Evolutionary conservation across 768 basidiomycete species (phyloP), one percentile per base, ranked within the genome.

Genomic region (Suillus subalutaceus): DNA sequence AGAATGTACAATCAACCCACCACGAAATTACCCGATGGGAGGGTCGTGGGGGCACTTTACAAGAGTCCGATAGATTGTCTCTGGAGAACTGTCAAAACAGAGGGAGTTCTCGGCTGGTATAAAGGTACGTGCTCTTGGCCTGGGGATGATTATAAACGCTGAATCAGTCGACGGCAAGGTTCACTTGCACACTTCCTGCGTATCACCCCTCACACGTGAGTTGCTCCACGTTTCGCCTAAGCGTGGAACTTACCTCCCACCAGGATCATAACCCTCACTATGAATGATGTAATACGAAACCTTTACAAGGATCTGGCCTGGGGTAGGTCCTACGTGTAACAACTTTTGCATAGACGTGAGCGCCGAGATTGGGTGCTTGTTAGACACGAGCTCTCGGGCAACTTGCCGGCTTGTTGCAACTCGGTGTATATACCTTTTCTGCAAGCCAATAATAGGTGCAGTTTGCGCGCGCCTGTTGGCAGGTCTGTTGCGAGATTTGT

Each of bases 1-100:
- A 85, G 97, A 65, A 89, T 99, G 86, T 99, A 99, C 77, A 98
- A 98, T 74, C 97, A 97, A 82, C 92, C 94, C 12, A 95, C 94
- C 0, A 83, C 82, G 70, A 80, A 80, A 55, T 83, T 88, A 44
- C 88, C 91, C 3, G 84, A 91, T 70, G 95, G 95, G 41, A 88
- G 81, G 70, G 74, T 86, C 37, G 85, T 87, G 68, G 96, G 95
- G 15, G 81, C 87, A 1, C 79, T 96, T 23, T 97, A 99, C 79
- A 92, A 85, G 76, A 96, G 92, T 73, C 96, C 96, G 4, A 89
- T 98, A 71, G 96, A 98, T 72, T 98, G 97, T 79, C 81, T 99
- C 60, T 97, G 92, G 93, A 98, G 97, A 83, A 99, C 97, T 0
- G 85, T 93, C 69, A 89, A 89, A 74, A 82, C 90, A 0, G 97